Conservation (phyloP, 1,139 yeast genomes). For the Pichia sp. region DNA sequence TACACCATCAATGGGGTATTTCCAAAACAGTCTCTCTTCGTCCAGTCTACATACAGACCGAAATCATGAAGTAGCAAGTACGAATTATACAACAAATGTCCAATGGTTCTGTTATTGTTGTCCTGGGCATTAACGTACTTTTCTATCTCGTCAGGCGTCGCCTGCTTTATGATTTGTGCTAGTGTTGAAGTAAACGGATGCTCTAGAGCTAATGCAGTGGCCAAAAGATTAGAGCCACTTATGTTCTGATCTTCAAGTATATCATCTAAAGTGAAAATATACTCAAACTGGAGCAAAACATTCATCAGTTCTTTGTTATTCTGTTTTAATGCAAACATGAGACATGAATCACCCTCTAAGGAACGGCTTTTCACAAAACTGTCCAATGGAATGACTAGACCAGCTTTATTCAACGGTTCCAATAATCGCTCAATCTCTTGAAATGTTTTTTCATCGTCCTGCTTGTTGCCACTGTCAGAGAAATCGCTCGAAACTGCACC, state of each 20-base stretch:
- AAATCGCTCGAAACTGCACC: conserved; percentile 29
- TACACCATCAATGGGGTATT: conserved; percentile 79
- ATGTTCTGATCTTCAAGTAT: conserved; percentile 59
- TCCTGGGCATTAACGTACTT: conserved; percentile 53
- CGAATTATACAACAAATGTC: conserved; percentile 70
- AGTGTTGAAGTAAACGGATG: conserved; percentile 45
- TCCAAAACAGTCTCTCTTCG: conserved; percentile 55
- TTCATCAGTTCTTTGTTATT: conserved; percentile 43
- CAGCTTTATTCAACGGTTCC: conserved; percentile 23
- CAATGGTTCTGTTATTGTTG: conserved; percentile 52
- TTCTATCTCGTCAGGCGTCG: conserved; percentile 36
- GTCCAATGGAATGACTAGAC: conserved; percentile 34
- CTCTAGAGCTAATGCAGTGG: conserved; percentile 57
- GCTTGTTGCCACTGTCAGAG: conserved; percentile 20
- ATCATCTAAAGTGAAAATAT: conserved; percentile 61
- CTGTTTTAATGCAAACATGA: conserved; percentile 50
- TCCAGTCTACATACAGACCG: conserved; percentile 69
- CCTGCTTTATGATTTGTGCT: conserved; percentile 44
- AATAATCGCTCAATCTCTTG: conserved; percentile 17
- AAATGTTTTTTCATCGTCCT: conserved; percentile 18
- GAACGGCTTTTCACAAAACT: conserved; percentile 51
- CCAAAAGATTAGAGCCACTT: conserved; percentile 49
- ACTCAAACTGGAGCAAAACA: conserved; percentile 42
- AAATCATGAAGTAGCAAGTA: conserved; percentile 47
- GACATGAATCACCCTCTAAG: conserved; percentile 59